These are phyloP conservation scores for Pseudozyma thailandica DNA, from an alignment of 1,284 basidiomycete species.

Conservation along the genomic window DNA sequence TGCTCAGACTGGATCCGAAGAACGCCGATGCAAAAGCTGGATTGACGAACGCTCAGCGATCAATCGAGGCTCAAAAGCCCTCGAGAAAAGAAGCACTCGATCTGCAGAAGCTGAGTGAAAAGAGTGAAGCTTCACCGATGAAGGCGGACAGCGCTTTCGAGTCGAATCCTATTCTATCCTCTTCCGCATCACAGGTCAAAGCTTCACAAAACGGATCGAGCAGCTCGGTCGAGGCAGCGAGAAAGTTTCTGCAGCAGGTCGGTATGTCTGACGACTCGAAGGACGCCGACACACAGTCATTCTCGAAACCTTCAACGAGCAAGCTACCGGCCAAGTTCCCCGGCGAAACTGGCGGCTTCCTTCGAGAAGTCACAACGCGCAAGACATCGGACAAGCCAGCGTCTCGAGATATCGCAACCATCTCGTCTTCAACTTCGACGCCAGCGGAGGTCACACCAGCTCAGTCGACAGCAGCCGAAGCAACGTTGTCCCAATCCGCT, in stretches of 20 bases:
- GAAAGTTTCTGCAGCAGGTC: conserved; percentile 33
- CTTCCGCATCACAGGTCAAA: neutral
- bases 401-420: neutral
- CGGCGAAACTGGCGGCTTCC: conserved; percentile 35
- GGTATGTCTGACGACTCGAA: conserved; percentile 20
- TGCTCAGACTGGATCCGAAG: conserved; percentile 18
- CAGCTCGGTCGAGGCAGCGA: conserved; percentile 40
- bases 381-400: conserved; percentile 11
- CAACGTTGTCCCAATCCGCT: neutral
- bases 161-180: neutral
- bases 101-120: neutral
- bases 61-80: neutral
- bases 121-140: neutral
- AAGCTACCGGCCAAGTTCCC: conserved; percentile 26
- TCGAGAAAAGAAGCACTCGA: conserved; percentile 8
- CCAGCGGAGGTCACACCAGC: neutral
- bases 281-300: neutral
- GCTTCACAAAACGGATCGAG: neutral
- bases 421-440: neutral
- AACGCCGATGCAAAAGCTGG: conserved; percentile 27
- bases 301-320: conserved; percentile 1
- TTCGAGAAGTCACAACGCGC: conserved; percentile 35
- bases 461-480: neutral
- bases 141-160: neutral
- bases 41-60: conserved; percentile 11